Base-by-base conservation (phyloP, 1,284 basidiomycete species). In the Volvariella volvacea region DNA sequence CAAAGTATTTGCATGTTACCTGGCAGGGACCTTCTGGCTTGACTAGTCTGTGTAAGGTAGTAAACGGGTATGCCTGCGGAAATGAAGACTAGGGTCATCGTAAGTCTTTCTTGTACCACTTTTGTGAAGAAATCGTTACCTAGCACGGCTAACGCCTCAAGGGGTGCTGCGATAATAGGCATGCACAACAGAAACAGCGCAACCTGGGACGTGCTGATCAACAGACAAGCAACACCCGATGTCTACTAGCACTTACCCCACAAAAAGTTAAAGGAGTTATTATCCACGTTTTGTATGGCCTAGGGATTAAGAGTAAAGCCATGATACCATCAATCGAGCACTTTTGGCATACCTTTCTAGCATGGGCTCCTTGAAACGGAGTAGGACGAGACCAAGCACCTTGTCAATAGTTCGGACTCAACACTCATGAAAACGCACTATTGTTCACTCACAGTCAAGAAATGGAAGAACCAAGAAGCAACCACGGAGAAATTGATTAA, bases 181-280 rank as follows among this genome's bases (percentile, higher is more conserved):
- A 99, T 97, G 55, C 88, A 84, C 3, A 99, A 69, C 42, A 99
- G 71, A 66, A 98, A 98, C 48, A 96, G 67, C 1, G 93, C 91
- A 16, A 94, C 84, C 82, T 90, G 55, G 43, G 50, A 52, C 28
- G 17, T 52, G 30, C 48, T 42, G 17, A 43, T 36, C 41, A 22
- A 41, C 10, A 47, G 33, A 28, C 32, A 31, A 16, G 16, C 39
- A 20, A 15, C 15, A 25, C 31, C 3, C 9, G 32, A 48, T 47
- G 25, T 16, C 36, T 21, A 49, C 53, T 33, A 31, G 51, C 25
- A 67, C 84, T 57, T 56, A 92, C 91, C 4, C 78, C 83, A 52
- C 93, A 95, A 64, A 99, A 99, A 3, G 77, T 80, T 22, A 99
- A 71, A 0, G 95, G 95, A 0, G 94, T 98, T 15, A 79, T 74